Base-by-base conservation (phyloP, 2,329 filamentous ascomycete species). In the Madurella fahalii region DNA sequence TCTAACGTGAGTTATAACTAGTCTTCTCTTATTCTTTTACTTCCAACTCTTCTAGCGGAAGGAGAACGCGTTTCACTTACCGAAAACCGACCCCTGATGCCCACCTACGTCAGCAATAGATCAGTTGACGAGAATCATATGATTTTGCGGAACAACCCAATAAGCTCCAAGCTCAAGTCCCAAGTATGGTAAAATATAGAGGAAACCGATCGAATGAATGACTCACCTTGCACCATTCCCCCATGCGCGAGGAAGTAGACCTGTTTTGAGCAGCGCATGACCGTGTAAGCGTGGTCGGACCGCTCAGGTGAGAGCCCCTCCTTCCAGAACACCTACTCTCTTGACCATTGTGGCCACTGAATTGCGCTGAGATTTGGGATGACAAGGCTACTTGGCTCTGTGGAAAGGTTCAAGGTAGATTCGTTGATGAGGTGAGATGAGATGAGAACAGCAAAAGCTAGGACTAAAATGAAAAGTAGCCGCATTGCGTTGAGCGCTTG, bases 241-340 rank as follows among this genome's bases (percentile, higher is more conserved):
- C 86, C 86, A 63, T 88, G 83, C 54, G 84, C 85, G 15, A 80
- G 71, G 65, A 85, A 87, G 62, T 82, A 82, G 32, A 85, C 71
- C 82, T 85, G 20, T 16, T 9, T 1, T 20, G 13, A 17, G 13
- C 7, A 8, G 16, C 1, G 15, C 25, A 25, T 25, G 25, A 25
- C 25, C 25, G 25, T 25, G 7, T 25, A 25, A 25, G 25, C 25
- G 25, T 3, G 25, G 25, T 25, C 25, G 25, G 25, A 25, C 25
- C 31, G 30, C 39, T 32, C 49, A 46, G 8, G 4, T 32, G 2
- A 25, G 25, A 7, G 7, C 25, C 25, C 25, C 7, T 25, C 25
- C 25, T 25, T 9, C 8, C 16, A 1, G 12, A 17, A 11, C 12
- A 44, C 52, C 18, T 47, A 50, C 49, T n/a, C 54, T 47, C 39